Evolutionary conservation across 257 asterid genomes (phyloP).

Genomic region (Salvia splendens): DNA sequence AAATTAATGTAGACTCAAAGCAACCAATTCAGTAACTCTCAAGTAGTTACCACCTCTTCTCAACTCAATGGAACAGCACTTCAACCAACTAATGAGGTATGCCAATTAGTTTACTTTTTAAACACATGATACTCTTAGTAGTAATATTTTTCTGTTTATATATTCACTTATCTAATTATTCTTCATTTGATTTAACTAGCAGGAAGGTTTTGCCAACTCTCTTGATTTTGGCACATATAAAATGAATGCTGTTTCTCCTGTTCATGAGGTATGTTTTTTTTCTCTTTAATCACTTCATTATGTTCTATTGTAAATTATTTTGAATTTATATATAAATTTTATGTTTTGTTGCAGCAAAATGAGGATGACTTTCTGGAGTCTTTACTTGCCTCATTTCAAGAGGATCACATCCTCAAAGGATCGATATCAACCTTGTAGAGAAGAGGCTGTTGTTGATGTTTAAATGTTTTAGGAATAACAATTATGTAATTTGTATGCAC

Average conservation of each 20-base stretch:
- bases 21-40: constrained; percentile 22
- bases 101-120: neutral
- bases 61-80: constrained; percentile 16
- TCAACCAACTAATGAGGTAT: constrained; percentile 26
- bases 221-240: constrained; percentile 18
- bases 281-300: too few species aligned
- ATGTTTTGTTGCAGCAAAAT: constrained; percentile 31
- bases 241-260: neutral
- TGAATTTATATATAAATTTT: neutral
- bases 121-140: neutral
- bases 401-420: constrained; percentile 29
- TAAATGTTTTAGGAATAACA: neutral
- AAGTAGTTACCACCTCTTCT: constrained; percentile 26
- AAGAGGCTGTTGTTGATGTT: neutral
- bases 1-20: constrained; percentile 6
- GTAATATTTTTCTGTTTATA: neutral
- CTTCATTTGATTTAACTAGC: constrained; percentile 11
- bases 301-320: neutral
- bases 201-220: constrained; percentile 19
- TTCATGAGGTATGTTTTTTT: constrained; percentile 28
- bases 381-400: constrained; percentile 42
- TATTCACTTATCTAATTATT: neutral
- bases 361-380: constrained; percentile 46
- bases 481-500: too few species aligned
- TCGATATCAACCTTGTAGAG: neutral